Percentiles rank a stretch among this genome's conserved stretches.
Conservation (phyloP, 176 grass and related monocot species). For the Saccharum spontaneum region DNA sequence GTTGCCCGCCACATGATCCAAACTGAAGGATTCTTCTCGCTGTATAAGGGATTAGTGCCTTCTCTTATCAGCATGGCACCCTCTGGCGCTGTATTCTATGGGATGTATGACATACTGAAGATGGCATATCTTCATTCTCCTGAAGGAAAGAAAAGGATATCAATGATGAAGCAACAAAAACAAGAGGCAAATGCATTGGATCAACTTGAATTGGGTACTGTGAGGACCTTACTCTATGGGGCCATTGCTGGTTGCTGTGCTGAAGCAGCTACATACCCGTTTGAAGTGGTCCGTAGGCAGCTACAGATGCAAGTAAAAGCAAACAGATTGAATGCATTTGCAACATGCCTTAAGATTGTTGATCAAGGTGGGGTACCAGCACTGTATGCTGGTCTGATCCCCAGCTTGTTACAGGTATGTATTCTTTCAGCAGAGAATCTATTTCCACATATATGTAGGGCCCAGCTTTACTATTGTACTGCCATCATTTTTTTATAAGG, state of each 20-base stretch:
- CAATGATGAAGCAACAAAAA: constrained; percentile 64
- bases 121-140: constrained; percentile 75
- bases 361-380: constrained; percentile 93
- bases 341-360: constrained; percentile 83
- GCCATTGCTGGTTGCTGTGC: constrained; percentile 91
- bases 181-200: constrained; percentile 80
- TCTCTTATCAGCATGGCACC: constrained; percentile 99
- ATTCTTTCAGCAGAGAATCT: constrained; percentile 9
- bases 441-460: constrained; percentile 8
- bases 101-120: constrained; percentile 97
- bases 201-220: constrained; percentile 79
- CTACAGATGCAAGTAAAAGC: constrained; percentile 92
- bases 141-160: constrained; percentile 64
- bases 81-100: constrained; percentile 97
- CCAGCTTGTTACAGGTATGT: constrained; percentile 93
- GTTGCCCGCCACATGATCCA: constrained; percentile 83
- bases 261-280: constrained; percentile 90
- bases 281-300: constrained; percentile 93
- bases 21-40: constrained; percentile 92
- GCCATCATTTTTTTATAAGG: background rate
- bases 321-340: constrained; percentile 84
- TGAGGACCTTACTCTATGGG: constrained; percentile 89
- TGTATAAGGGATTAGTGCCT: constrained; percentile 92
- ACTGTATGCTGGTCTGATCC: constrained; percentile 93
- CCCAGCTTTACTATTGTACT: background rate